Percentiles rank a stretch among this genome's conserved stretches.
Evolutionary conservation across 345 rosid genomes (phyloP).

Genomic region (Eucalyptus cloeziana): DNA sequence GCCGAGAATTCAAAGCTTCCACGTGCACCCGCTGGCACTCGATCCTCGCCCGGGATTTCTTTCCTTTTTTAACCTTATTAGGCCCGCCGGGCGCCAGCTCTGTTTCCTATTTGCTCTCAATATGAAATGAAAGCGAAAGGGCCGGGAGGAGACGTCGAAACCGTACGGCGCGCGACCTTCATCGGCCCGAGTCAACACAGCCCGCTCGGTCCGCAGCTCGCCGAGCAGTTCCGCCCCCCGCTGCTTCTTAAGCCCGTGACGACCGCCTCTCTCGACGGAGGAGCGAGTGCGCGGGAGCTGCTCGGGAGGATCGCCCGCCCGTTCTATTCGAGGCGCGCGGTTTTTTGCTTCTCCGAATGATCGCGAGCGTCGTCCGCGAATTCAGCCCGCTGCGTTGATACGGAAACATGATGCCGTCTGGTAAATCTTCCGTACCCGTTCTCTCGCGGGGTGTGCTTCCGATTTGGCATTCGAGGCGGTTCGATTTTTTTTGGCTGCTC

Average conservation of each 20-base stretch:
- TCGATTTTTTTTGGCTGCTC: neutral
- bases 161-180: neutral
- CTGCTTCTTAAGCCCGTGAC: neutral
- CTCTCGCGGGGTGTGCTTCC: neutral
- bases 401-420: neutral
- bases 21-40: neutral
- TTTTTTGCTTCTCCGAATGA: neutral
- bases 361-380: neutral
- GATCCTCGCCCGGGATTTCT: neutral
- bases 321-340: neutral
- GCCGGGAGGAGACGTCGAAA: too few species aligned
- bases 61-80: accelerated
- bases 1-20: too few species aligned
- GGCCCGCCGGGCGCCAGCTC: neutral
- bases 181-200: neutral
- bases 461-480: neutral
- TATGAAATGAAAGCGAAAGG: neutral
- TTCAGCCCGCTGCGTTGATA: neutral
- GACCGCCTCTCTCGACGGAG: neutral
- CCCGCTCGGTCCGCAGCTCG: neutral
- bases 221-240: neutral
- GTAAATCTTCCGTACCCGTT: neutral
- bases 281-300: neutral
- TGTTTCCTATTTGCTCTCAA: neutral
- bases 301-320: neutral